Evolutionary conservation across 257 asterid species (phyloP).

Genomic region (Euphrasia confusa): DNA sequence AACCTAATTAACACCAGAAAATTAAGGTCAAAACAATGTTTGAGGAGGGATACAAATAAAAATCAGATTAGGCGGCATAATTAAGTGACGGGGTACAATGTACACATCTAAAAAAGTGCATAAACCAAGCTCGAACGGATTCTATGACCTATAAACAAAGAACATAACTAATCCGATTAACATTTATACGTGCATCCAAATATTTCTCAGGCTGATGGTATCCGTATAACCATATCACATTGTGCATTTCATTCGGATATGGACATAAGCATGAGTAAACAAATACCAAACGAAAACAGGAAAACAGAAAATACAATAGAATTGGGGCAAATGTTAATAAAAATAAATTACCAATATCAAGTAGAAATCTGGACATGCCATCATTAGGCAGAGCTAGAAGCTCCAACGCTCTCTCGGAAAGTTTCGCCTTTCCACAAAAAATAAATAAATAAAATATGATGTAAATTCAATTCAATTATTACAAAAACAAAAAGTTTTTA

Average conservation of each 20-base stretch:
- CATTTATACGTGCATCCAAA: background rate
- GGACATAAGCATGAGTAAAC: background rate
- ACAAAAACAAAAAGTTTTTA: background rate
- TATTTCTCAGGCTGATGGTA: background rate
- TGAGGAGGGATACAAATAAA: background rate
- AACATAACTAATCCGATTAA: background rate
- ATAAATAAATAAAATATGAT: background rate
- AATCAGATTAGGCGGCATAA: background rate
- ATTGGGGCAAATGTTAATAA: background rate
- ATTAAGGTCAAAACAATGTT: conserved; percentile 2
- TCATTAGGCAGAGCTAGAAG: conserved; percentile 87
- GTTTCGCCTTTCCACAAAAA: conserved; percentile 51
- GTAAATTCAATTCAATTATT: background rate
- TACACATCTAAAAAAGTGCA: background rate
- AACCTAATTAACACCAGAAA: conserved; percentile 44
- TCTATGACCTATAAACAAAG: background rate
- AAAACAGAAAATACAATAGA: background rate
- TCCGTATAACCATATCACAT: too few relatives aligned
- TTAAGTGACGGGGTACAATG: background rate
- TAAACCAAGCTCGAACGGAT: background rate
- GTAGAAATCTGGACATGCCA: conserved; percentile 68
- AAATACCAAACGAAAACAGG: background rate
- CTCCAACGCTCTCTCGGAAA: conserved; percentile 89
- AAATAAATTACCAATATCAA: conserved; percentile 67
- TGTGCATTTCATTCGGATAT: background rate